Percentiles rank a stretch among this genome's conserved stretches.
phyloP scores from a whole-genome alignment of 805 yeast genomes.

The Candida fluviatilis region DNA sequence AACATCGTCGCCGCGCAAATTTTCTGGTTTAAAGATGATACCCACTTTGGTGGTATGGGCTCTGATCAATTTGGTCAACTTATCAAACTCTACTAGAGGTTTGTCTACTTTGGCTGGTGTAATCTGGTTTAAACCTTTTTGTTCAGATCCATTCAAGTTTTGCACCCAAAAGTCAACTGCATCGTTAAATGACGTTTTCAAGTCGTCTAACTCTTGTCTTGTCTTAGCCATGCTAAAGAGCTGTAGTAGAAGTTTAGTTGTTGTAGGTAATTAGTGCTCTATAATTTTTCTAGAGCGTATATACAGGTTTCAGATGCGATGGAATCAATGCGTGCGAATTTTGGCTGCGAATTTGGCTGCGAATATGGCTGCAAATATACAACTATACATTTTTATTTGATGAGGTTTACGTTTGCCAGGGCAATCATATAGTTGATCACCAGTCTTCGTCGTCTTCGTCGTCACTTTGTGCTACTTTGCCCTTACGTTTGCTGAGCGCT shows the following conservation, averaged over 20 bases:
- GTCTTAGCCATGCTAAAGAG: constrained; percentile 11
- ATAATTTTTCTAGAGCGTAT: not conserved
- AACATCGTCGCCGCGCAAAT: constrained; percentile 29
- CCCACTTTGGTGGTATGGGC: constrained; percentile 81
- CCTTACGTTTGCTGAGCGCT: constrained; percentile 78
- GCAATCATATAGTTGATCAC: constrained; percentile 12
- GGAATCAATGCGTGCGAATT: no score
- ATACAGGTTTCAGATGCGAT: no score
- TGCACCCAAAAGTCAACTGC: constrained; percentile 28
- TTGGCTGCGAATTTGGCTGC: no score
- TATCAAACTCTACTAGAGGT: constrained; percentile 56
- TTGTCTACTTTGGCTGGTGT: constrained; percentile 30
- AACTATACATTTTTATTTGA: no score
- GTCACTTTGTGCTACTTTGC: constrained; percentile 75
- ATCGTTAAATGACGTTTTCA: constrained; percentile 26
- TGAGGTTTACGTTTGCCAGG: no score
- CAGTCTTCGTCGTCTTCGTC: constrained; percentile 76
- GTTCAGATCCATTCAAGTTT: constrained; percentile 8
- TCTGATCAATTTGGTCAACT: constrained; percentile 54
- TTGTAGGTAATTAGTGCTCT: not conserved
- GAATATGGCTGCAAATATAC: not conserved
- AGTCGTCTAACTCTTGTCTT: constrained; percentile 17
- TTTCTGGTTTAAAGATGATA: constrained; percentile 60
- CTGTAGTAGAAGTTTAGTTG: not conserved
- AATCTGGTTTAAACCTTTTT: constrained; percentile 17